Evolutionary conservation across 2,329 filamentous ascomycete genomes (phyloP).

Genomic region (Hymenoscyphus albidus): DNA sequence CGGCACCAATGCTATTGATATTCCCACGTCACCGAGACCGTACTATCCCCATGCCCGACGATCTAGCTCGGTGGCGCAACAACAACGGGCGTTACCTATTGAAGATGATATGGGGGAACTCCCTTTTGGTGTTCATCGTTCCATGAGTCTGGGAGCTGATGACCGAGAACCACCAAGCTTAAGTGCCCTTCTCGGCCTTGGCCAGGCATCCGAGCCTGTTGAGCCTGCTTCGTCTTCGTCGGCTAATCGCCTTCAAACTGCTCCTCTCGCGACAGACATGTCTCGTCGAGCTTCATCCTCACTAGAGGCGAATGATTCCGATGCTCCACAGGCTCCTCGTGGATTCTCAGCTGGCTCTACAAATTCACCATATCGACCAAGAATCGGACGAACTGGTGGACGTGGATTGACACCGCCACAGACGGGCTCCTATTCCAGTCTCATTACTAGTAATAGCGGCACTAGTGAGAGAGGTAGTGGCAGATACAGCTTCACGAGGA

Average conservation of each 20-base stretch:
- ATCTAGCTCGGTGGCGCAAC: constrained; percentile 67
- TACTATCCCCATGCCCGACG: constrained; percentile 52
- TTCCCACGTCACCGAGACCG: constrained; percentile 65
- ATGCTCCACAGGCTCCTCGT: constrained; percentile 27
- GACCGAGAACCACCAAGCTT: constrained; percentile 61
- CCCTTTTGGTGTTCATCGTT: constrained; percentile 59
- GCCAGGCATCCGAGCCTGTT: constrained; percentile 40
- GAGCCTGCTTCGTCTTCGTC: constrained; percentile 30
- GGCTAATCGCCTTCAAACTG: constrained; percentile 34
- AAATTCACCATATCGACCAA: constrained; percentile 33
- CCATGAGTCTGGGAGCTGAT: constrained; percentile 63
- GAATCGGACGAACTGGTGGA: constrained; percentile 32
- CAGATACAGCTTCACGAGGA: constrained; percentile 44
- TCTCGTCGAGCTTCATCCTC: constrained; percentile 31
- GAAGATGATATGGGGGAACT: constrained; percentile 58
- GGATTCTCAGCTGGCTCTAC: constrained; percentile 27
- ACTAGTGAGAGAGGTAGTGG: constrained; percentile 37
- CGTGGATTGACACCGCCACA: constrained; percentile 34
- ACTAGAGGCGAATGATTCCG: constrained; percentile 28
- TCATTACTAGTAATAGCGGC: constrained; percentile 34
- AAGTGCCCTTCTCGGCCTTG: constrained; percentile 55
- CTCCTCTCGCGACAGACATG: constrained; percentile 29
- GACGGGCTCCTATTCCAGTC: constrained; percentile 35
- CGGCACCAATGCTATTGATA: constrained; percentile 66
- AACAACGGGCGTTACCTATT: constrained; percentile 50